Evolutionary conservation across 139 green algal genomes (phyloP), one percentile per base, ranked within the genome.

Genomic region (Pleodorina starrii): DNA sequence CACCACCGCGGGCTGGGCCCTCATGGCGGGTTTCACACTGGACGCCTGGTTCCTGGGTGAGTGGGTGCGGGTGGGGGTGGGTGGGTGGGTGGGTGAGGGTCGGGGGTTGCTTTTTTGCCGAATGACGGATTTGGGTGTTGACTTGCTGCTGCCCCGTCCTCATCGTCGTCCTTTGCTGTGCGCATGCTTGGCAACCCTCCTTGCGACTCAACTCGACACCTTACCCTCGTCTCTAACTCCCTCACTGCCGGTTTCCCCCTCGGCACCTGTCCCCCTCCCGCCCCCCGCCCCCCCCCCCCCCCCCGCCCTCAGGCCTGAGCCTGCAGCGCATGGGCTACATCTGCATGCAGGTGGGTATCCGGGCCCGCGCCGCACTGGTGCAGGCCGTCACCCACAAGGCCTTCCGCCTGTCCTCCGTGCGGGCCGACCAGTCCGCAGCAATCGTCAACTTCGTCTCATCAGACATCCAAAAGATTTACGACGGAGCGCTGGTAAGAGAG

Each of bases 291-390:
- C n/a, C n/a, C n/a, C n/a, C 69, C 50, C 69, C 69, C 2, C 5
- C 69, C 10, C 38, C 17, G 14, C 73, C 27, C 27, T 36, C 73
- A 81, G 73, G 75, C 46, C 80, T 90, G 23, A 74, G 38, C 32
- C 88, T 96, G 25, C 93, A 96, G 91, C 93, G 93, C 87, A 96
- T 96, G 93, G 90, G 87, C 77, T 96, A 92, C 85, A 90, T 89
- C 88, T 95, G 92, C 87, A 90, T 96, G 82, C 72, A 74, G 0
- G 84, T 86, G 0, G 80, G 80, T 40, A 85, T 96, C 36, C 90
- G 89, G n/a, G n/a, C n/a, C n/a, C n/a, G n/a, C n/a, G n/a, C n/a
- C n/a, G n/a, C n/a, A n/a, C n/a, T n/a, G n/a, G n/a, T n/a, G n/a
- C n/a, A n/a, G n/a, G n/a, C n/a, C n/a, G n/a, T n/a, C n/a, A n/a